Base-by-base conservation (phyloP, 306 rosid genomes). In the Rosa persica region DNA sequence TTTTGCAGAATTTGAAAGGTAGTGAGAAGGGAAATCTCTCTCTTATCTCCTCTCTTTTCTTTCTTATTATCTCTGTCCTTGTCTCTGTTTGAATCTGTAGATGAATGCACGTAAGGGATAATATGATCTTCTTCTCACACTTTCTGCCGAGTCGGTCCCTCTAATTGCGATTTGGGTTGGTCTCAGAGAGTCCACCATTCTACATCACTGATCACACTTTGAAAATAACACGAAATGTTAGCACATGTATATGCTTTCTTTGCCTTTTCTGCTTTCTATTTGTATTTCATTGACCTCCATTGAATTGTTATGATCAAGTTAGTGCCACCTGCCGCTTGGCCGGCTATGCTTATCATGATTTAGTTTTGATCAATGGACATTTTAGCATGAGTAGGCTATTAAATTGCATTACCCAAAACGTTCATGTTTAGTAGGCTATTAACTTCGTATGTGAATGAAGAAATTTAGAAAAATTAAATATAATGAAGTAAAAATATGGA, bases 181-280 rank as follows among this genome's bases (percentile, higher is more conserved):
- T 72, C 30, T 61, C 19, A 22, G 47, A 55, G 74, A 68, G 47
- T 78, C 69, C 70, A 27, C 70, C 39, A 6, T 60, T 70, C 81
- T 5, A 44, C 70, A 48, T 61, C 64, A 74, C 1, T 64, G 7
- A 66, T 36, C 47, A 60, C n/a, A 40, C 79, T 66, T 25, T 27
- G 43, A 79, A 66, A 61, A 15, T 34, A 46, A 3, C 9, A 36
- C 76, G 52, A 64, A 47, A 61, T 34, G 20, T 12, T 17, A 57
- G 57, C 68, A 60, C 47, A 61, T 30, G 60, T 16, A 19, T 34
- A 13, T 61, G 1, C 20, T 65, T 65, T 64, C 27, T 42, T 52
- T 74, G 30, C 60, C 36, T 34, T 25, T 58, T 27, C 8, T 30
- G 10, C 25, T 30, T 72, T 51, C 11, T 16, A 20, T 73, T 20